phyloP scores from a whole-genome alignment of 1,139 yeast genomes.

The Pichia sp. region DNA sequence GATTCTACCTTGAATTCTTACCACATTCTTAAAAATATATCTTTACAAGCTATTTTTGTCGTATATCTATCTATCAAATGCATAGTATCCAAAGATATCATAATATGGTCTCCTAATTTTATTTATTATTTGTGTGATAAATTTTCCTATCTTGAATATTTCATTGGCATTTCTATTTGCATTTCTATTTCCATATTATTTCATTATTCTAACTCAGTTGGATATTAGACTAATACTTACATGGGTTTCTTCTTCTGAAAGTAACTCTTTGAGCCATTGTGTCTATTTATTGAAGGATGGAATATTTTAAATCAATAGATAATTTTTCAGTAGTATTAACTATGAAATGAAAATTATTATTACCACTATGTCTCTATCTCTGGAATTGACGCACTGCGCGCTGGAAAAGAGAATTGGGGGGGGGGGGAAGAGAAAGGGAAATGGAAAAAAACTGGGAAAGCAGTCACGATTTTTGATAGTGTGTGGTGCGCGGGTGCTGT shows the following conservation, averaged over 20 bases:
- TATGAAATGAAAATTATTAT: background rate
- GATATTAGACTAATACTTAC: conserved; percentile 38
- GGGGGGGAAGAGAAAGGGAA: too few species aligned
- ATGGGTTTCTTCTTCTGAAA: conserved; percentile 76
- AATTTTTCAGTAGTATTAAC: background rate
- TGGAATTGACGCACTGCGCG: background rate
- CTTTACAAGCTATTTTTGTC: too few species aligned
- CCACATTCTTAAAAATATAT: too few species aligned
- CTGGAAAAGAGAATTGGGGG: background rate
- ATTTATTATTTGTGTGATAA: too few species aligned
- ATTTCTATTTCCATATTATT: too few species aligned
- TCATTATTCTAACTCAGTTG: too few species aligned
- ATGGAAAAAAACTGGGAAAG: too few species aligned
- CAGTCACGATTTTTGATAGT: background rate
- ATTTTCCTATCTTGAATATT: too few species aligned
- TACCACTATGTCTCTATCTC: background rate
- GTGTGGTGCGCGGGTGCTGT: background rate
- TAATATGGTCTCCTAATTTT: too few species aligned
- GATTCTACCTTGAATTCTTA: too few species aligned
- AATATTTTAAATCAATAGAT: background rate
- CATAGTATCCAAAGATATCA: background rate
- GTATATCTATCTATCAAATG: too few species aligned
- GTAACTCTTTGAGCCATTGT: conserved; percentile 77
- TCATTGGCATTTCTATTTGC: too few species aligned
- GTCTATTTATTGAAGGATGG: conserved; percentile 16